Base-by-base conservation (phyloP, 179 eudicot species). In the Beta corolliflora region DNA sequence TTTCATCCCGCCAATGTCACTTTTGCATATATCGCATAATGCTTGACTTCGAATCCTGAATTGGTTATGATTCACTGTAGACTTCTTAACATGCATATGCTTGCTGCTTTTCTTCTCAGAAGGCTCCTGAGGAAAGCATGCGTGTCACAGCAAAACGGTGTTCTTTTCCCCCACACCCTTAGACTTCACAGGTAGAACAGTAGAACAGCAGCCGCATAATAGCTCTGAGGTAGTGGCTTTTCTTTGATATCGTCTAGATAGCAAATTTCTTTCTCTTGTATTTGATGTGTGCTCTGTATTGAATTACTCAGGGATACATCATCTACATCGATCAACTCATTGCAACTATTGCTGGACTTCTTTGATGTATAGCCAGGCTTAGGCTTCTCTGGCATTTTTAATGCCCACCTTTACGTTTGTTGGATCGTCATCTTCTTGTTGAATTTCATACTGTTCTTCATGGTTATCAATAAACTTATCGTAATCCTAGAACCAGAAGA, bases 241-340 rank as follows among this genome's bases (percentile, higher is more conserved):
- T 59, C 74, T 81, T 70, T 15, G 55, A 56, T 81, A 58, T 54
- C 3, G 31, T 81, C 83, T 10, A 66, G 14, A 53, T 74, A 65
- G 67, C 75, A 55, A 41, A 66, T 75, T 18, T 75, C 79, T 55
- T 21, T 67, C 71, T 75, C 83, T 53, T 75, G 75, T 46, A 75
- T 75, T 67, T 75, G 74, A 48, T 44, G 36, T 55, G 68, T 56
- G 58, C 45, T 75, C 71, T 81, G 56, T 44, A 50, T 75, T 67
- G 53, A 55, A 16, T 67, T 55, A 65, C 79, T 41, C 5, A 65
- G 19, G 16, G 69, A 75, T 75, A 12, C 23, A 44, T 75, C 50
- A 4, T 63, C 65, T 7, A 36, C 36, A 3, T 36, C 21, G 12
- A 16, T 15, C 58, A 16, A 23, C 9, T 52, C 41, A 31, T 55